Conservation (phyloP, 768 basidiomycete genomes). For the Pulveroboletus ravenelii region DNA sequence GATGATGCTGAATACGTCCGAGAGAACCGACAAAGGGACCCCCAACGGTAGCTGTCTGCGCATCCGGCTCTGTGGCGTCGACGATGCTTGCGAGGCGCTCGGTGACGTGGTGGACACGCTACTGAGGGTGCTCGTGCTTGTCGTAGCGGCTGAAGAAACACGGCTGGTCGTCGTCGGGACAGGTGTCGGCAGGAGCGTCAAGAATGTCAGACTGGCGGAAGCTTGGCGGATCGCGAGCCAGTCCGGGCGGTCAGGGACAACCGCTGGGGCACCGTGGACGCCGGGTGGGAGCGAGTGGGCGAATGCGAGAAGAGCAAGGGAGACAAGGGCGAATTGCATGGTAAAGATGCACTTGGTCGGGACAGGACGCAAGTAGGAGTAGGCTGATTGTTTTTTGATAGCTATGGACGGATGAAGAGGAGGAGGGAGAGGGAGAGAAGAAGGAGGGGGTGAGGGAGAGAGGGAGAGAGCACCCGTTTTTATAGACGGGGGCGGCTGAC, state of each 20-base stretch:
- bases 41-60: constrained; percentile 11
- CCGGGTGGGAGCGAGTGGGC: constrained; percentile 10
- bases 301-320: constrained; percentile 19
- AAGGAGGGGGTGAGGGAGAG: constrained; percentile 11
- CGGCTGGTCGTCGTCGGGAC: neutral
- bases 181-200: neutral
- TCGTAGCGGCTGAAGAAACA: neutral
- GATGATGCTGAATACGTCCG: neutral
- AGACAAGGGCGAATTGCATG: constrained; percentile 22
- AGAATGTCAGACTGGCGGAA: neutral
- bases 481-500: constrained; percentile 15
- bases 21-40: neutral
- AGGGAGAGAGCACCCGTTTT: constrained; percentile 5
- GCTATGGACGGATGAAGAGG: constrained; percentile 8
- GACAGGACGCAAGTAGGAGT: constrained; percentile 15
- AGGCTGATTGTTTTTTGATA: constrained; percentile 16
- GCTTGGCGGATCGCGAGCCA: constrained; percentile 3
- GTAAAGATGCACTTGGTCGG: constrained; percentile 21
- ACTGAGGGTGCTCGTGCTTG: neutral
- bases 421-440: neutral
- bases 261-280: constrained; percentile 17
- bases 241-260: neutral
- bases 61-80: neutral
- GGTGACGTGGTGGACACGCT: neutral
- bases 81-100: constrained; percentile 1